Evolutionary conservation across 139 green algal species (phyloP).

Genomic region (Pseudopediastrum boryanum): DNA sequence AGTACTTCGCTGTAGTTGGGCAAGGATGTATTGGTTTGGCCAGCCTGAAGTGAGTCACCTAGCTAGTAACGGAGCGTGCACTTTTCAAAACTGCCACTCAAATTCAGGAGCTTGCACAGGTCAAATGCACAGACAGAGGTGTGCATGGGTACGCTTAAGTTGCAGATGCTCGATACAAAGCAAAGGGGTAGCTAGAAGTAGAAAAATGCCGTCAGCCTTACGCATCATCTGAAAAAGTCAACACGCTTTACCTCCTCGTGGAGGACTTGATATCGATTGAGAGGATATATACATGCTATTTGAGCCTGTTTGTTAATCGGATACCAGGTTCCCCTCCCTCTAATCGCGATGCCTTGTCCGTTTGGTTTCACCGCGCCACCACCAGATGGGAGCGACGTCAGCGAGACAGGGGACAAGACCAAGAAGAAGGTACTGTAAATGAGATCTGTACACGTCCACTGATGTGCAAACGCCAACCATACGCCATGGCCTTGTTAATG

Average conservation of each 20-base stretch:
- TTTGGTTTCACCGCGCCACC: conserved; percentile 15
- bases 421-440: not conserved
- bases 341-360: conserved; percentile 13
- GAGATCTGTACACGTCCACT: not conserved
- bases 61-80: no score
- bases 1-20: no score
- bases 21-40: no score
- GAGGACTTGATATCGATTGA: no score
- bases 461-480: not conserved
- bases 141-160: no score
- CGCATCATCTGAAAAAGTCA: not conserved
- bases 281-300: not conserved
- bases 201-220: not conserved
- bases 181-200: not conserved
- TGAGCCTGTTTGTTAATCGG: not conserved
- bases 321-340: no score
- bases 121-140: no score
- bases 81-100: no score
- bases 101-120: no score
- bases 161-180: not conserved
- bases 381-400: not conserved
- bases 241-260: no score
- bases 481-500: not conserved
- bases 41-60: no score
- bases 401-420: not conserved